These are phyloP conservation scores for Pythium phragmitis DNA, from an alignment of 352 stramenopile species.

Conservation along the genomic window DNA sequence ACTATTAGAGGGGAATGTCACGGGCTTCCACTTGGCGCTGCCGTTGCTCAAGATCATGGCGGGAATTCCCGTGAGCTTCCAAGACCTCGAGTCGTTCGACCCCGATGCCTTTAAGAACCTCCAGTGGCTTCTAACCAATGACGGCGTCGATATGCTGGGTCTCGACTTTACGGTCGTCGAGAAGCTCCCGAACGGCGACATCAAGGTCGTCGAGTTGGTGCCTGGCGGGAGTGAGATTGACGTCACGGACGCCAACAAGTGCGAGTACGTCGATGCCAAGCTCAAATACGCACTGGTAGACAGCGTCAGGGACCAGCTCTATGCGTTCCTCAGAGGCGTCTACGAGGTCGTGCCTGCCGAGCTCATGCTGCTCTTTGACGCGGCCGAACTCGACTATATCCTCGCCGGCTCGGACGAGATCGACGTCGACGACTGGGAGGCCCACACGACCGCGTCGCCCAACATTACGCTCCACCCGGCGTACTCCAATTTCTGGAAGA, in stretches of 20 bases:
- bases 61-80: slow-evolving; percentile 92
- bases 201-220: slow-evolving; percentile 50
- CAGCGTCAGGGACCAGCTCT: slow-evolving; percentile 88
- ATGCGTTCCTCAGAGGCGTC: slow-evolving; percentile 92
- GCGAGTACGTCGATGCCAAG: slow-evolving; percentile 90
- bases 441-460: slow-evolving; percentile 46
- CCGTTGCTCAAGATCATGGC: slow-evolving; percentile 98
- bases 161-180: slow-evolving; percentile 65
- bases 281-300: slow-evolving; percentile 94
- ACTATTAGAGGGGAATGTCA: slow-evolving; percentile 90
- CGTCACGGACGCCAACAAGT: slow-evolving; percentile 95
- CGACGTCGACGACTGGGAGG: slow-evolving; percentile 91
- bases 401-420: slow-evolving; percentile 91
- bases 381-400: slow-evolving; percentile 92
- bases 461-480: slow-evolving; percentile 15
- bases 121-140: slow-evolving; percentile 62
- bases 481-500: slow-evolving; percentile 25
- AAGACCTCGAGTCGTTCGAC: slow-evolving; percentile 91
- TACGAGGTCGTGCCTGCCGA: slow-evolving; percentile 94
- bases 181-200: slow-evolving; percentile 22
- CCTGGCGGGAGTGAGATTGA: slow-evolving; percentile 56
- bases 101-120: slow-evolving; percentile 62
- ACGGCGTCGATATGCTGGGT: slow-evolving; percentile 47
- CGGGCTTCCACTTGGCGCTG: slow-evolving; percentile 93
- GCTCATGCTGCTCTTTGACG: slow-evolving; percentile 93